Conservation (phyloP, 148 eudicot genomes). For the Nepenthes mirabilis region DNA sequence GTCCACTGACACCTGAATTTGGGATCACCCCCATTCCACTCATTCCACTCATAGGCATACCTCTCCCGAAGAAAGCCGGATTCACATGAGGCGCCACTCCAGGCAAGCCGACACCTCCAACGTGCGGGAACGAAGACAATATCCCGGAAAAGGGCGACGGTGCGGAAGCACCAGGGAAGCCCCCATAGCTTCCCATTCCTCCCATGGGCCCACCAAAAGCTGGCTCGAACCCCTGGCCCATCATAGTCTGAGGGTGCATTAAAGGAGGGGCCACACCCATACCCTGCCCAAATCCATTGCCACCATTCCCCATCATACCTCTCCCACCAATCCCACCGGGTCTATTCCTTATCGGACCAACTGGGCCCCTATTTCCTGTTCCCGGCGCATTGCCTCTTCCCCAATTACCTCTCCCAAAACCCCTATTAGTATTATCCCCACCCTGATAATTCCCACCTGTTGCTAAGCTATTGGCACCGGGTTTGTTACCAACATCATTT, state of each 20-base stretch:
- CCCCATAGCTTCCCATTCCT: conserved; percentile 56
- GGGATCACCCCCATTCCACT: conserved; percentile 88
- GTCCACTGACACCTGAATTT: conserved; percentile 59
- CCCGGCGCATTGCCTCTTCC: conserved; percentile 68
- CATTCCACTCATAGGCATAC: conserved; percentile 71
- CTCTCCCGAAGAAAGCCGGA: conserved; percentile 78
- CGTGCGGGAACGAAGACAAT: conserved; percentile 58
- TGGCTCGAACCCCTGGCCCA: conserved; percentile 85
- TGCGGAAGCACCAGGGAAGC: conserved; percentile 54
- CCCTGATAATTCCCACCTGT: conserved; percentile 45
- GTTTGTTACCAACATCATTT: conserved; percentile 21
- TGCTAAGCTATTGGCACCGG: conserved; percentile 27
- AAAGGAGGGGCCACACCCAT: conserved; percentile 51
- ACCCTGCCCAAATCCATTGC: conserved; percentile 61
- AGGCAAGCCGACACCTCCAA: conserved; percentile 66
- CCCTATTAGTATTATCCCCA: conserved; percentile 30
- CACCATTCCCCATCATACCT: conserved; percentile 64
- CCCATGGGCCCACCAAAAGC: conserved; percentile 84
- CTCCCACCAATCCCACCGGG: conserved; percentile 52
- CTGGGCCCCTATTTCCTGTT: conserved; percentile 51
- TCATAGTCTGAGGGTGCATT: conserved; percentile 75
- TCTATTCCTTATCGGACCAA: conserved; percentile 49
- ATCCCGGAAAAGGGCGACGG: conserved; percentile 58
- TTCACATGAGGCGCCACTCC: conserved; percentile 87
- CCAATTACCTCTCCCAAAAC: conserved; percentile 59